Evolutionary conservation across 108 stramenopile species (phyloP).

Genomic region (Asterionellopsis glacialis): DNA sequence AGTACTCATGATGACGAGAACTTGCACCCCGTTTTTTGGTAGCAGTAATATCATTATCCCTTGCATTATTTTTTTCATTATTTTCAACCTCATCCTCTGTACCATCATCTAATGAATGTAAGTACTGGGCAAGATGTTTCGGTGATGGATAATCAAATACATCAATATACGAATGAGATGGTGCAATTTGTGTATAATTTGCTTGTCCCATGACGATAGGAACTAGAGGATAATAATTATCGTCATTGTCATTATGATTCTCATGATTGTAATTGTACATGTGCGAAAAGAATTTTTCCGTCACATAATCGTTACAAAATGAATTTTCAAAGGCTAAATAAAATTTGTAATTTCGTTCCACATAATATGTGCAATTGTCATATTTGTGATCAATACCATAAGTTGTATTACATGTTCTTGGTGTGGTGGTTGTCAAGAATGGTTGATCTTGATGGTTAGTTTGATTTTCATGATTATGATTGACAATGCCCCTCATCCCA

Average conservation of each 20-base stretch:
- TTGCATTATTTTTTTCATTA: too few species aligned
- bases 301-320: constrained; percentile 30
- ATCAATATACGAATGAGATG: constrained; percentile 26
- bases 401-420: constrained; percentile 1
- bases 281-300: constrained; percentile 35
- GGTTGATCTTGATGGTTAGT: too few species aligned
- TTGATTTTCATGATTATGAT: too few species aligned
- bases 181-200: constrained; percentile 22
- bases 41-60: too few species aligned
- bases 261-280: constrained; percentile 8
- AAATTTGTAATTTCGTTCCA: constrained; percentile 26
- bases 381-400: neutral
- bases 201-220: constrained; percentile 23
- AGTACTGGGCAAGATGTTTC: constrained; percentile 14
- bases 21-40: too few species aligned
- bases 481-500: too few species aligned
- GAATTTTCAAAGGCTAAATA: constrained; percentile 31
- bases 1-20: constrained; percentile 3
- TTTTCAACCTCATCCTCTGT: too few species aligned
- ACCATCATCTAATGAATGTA: constrained; percentile 14
- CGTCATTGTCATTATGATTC: too few species aligned
- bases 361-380: constrained; percentile 15
- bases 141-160: constrained; percentile 14
- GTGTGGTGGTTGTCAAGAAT: too few species aligned
- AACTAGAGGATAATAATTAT: neutral